Evolutionary conservation across 345 rosid genomes (phyloP), one percentile per base, ranked within the genome.

Genomic region (Barbarea vulgaris): DNA sequence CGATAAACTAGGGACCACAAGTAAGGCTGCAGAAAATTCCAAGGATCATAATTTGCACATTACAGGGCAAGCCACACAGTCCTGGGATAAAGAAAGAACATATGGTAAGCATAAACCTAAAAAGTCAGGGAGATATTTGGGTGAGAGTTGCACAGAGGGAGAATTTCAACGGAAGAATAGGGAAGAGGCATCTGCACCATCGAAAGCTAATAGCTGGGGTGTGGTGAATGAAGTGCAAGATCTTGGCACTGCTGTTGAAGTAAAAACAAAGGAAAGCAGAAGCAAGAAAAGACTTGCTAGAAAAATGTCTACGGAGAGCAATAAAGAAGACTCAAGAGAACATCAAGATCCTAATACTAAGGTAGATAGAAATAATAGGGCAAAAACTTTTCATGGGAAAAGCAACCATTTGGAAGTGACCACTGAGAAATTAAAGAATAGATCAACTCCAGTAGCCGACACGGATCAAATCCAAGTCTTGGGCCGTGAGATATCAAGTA

Each of bases 191-290:
- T 86, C 92, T 55, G 81, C 86, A 13, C 71, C 79, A 63, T 81
- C 84, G 7, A 89, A 84, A 85, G 93, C 85, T 55, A 85, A 73
- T 71, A 81, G 34, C 61, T 68, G 71, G 42, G 85, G 62, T 77
- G 75, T 44, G 7, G 84, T 42, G 53, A 67, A 36, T 74, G 84
- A 81, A 60, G 55, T 31, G 42, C 79, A 80, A 74, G 84, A 79
- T 69, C 69, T 41, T 47, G 83, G 39, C 13, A 70, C 81, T 61
- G 59, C 73, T 21, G 75, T 8, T 75, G 86, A 85, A 67, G 78
- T 78, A 59, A 87, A 77, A 69, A 59, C 61, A 63, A 80, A 54
- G 73, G 88, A 80, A 76, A 69, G 78, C 36, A 84, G 83, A 78
- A 77, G 73, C 79, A 83, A 83, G 74, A 88, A 79, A 78, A 82